Evolutionary conservation across 225 moss, liverwort and hornwort species (phyloP), one percentile per base, ranked within the genome.

Genomic region (Pseudisothecium myosuroides): DNA sequence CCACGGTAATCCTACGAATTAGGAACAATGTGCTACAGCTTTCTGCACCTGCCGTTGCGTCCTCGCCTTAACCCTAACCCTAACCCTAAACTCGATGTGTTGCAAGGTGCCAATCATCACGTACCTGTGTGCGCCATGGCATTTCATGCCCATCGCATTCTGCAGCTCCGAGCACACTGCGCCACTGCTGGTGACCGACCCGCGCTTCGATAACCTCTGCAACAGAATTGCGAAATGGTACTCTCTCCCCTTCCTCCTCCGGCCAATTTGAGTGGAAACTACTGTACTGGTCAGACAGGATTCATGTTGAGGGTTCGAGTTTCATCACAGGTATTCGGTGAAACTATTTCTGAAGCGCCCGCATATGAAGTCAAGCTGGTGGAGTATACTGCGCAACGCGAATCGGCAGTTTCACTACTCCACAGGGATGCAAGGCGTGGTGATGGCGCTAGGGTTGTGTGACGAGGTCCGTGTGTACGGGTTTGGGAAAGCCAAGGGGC

Each of bases 391-490:
- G 22, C 89, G 91, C 83, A 96, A 96, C 75, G 49, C 85, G 50
- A 91, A 83, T 24, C 87, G 79, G 54, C 90, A 88, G 61, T 97
- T 97, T 83, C 96, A 97, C 85, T 95, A 96, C 90, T 96, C 97
- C 49, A 96, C 97, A 11, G 97, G 97, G 59, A 88, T 96, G 93
- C 94, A 97, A 88, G 97, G 95, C 52, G 86, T 96, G 56, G 87
- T 96, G 88, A 85, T 96, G 75, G 95, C 95, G n/a, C 69, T 95
- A 19, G 97, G 94, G 50, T 87, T 97, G 17, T 96, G 97, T 90
- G 95, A 97, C n/a, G 82, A 86, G 34, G 96, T 96, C 10, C 86
- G 78, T 37, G 76, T 95, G 32, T 97, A 90, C 47, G 97, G 96
- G 32, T 97, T 96, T 65, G 95, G 96, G 21, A 96, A 97, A 87